These are phyloP conservation scores for Capronia coronata DNA, from an alignment of 2,329 filamentous ascomycete genomes.

Conservation along the genomic window DNA sequence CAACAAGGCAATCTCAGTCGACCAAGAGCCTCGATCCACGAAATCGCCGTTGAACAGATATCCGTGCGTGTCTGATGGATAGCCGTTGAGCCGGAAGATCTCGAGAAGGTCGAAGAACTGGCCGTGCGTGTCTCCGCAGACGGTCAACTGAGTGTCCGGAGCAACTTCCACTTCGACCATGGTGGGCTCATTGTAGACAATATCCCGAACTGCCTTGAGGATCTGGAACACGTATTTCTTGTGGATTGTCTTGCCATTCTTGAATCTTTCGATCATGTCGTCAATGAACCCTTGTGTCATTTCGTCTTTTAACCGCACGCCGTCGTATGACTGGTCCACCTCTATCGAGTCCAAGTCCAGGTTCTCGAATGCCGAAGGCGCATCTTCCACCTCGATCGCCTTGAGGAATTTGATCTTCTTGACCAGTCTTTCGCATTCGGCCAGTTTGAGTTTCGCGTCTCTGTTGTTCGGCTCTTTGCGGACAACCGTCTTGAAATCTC, in stretches of 20 bases:
- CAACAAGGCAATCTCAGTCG: constrained; percentile 87
- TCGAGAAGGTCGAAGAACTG: constrained; percentile 98
- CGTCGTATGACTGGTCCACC: constrained; percentile 80
- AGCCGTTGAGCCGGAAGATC: constrained; percentile 86
- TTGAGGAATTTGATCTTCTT: constrained; percentile 87
- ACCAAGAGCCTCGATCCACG: constrained; percentile 96
- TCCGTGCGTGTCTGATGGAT: constrained; percentile 75
- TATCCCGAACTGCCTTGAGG: constrained; percentile 77
- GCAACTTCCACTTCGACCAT: constrained; percentile 91
- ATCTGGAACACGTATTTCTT: constrained; percentile 98
- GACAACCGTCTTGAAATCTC: constrained; percentile 87
- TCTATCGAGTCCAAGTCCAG: constrained; percentile 79
- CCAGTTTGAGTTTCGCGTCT: constrained; percentile 81
- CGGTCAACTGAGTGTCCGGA: constrained; percentile 71
- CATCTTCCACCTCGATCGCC: constrained; percentile 87
- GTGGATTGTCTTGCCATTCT: constrained; percentile 88
- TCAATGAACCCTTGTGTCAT: constrained; percentile 98
- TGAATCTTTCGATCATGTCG: constrained; percentile 95
- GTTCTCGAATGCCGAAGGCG: constrained; percentile 84
- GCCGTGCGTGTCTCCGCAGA: constrained; percentile 95
- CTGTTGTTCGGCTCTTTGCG: constrained; percentile 82
- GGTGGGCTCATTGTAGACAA: constrained; percentile 86
- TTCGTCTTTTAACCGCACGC: constrained; percentile 64
- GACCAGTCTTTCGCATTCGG: constrained; percentile 91
- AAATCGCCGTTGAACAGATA: constrained; percentile 99